phyloP scores from a whole-genome alignment of 495 filamentous ascomycete species.

The Penicillium salamii region DNA sequence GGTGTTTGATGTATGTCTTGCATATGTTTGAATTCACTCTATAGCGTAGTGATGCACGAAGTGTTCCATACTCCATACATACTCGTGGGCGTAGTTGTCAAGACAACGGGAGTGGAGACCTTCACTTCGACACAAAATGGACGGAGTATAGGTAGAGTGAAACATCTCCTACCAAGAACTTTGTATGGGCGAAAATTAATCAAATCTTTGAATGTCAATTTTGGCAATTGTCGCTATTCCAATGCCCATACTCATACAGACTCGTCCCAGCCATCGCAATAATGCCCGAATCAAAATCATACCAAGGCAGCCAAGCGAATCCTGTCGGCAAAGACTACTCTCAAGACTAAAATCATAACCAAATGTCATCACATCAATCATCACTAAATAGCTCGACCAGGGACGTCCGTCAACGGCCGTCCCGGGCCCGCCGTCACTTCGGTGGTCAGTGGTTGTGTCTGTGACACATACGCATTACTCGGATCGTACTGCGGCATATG shows the following conservation, averaged over 20 bases:
- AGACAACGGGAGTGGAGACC: background rate
- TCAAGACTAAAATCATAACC: constrained; percentile 3
- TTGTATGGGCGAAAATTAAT: too few species aligned
- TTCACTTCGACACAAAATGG: background rate
- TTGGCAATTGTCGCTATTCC: too few species aligned
- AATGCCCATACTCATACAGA: constrained; percentile 4
- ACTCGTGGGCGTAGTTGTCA: too few species aligned
- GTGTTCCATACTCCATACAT: too few species aligned
- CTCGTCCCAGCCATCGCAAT: constrained; percentile 1
- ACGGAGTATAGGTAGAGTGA: too few species aligned
- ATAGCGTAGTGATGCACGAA: too few species aligned
- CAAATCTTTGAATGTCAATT: too few species aligned
- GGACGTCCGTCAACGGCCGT: constrained; percentile 24
- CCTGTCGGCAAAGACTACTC: background rate
- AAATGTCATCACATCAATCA: constrained; percentile 1
- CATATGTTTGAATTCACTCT: too few species aligned
- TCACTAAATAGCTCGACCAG: constrained; percentile 15
- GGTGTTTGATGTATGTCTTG: constrained; percentile 21
- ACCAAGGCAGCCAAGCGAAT: background rate
- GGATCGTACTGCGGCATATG: constrained; percentile 24
- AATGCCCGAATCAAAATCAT: background rate
- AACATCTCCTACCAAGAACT: too few species aligned
- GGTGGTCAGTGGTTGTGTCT: constrained; percentile 15
- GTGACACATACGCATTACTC: constrained; percentile 36
- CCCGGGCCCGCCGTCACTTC: constrained; percentile 9